phyloP scores from a whole-genome alignment of 1,284 basidiomycete genomes.

The Cryptococcus wingfieldii region DNA sequence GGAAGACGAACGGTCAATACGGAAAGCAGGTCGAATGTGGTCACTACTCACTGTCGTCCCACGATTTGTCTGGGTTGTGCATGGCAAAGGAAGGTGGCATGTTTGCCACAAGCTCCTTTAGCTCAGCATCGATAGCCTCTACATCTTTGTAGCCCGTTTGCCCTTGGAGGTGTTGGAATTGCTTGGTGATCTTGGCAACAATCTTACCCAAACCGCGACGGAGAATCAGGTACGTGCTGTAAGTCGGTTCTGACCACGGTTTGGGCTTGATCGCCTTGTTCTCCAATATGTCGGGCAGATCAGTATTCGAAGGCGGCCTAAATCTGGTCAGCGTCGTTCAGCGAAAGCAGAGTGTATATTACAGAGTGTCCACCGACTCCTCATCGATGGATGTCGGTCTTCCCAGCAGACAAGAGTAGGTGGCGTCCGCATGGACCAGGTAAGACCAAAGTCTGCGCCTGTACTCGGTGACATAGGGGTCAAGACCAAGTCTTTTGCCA shows the following conservation, averaged over 20 bases:
- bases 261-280: conserved; percentile 33
- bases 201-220: conserved; percentile 77
- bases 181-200: conserved; percentile 81
- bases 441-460: conserved; percentile 89
- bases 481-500: conserved; percentile 60
- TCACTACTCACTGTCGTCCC: conserved; percentile 32
- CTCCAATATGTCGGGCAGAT: conserved; percentile 56
- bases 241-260: conserved; percentile 59
- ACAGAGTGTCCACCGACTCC: conserved; percentile 49
- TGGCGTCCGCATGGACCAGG: conserved; percentile 81
- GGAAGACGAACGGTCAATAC: not conserved
- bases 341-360: conserved; percentile 21
- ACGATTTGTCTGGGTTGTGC: conserved; percentile 28
- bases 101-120: conserved; percentile 67
- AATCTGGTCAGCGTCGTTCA: not conserved
- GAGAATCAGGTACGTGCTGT: conserved; percentile 80
- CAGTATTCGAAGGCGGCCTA: conserved; percentile 66
- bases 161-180: conserved; percentile 80
- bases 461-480: conserved; percentile 75
- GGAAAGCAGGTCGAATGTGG: not conserved
- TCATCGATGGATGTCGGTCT: conserved; percentile 62
- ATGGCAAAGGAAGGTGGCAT: conserved; percentile 58
- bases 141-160: conserved; percentile 79
- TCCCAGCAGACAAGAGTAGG: conserved; percentile 73
- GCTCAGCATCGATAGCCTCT: conserved; percentile 71